Evolutionary conservation across 2,329 filamentous ascomycete species (phyloP).

Genomic region (Polychaeton citri): DNA sequence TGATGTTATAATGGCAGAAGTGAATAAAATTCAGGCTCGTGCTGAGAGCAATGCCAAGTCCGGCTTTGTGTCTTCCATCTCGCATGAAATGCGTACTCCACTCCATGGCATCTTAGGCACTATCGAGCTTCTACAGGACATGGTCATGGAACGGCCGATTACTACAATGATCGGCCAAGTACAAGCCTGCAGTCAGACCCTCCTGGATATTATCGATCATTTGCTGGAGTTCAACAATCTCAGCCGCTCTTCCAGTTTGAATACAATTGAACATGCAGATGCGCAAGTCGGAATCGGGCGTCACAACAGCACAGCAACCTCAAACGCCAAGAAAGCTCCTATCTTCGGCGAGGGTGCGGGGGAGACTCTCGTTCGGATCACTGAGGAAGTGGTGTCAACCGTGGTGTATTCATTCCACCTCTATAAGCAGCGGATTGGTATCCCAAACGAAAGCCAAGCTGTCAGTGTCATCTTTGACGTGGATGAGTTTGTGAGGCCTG

Average conservation of each 20-base stretch:
- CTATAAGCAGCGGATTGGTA: too few species aligned
- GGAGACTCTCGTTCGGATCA: conserved; percentile 31
- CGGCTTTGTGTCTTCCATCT: conserved; percentile 39
- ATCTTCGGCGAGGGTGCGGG: too few species aligned
- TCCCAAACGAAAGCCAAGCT: too few species aligned
- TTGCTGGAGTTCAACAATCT: conserved; percentile 6
- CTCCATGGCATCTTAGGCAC: conserved; percentile 35
- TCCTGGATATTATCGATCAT: conserved; percentile 22
- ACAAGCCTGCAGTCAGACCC: conserved; percentile 32
- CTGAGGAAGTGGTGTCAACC: conserved; percentile 43
- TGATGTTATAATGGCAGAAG: conserved; percentile 29
- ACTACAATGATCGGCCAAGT: conserved; percentile 27
- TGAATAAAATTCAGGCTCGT: conserved; percentile 25
- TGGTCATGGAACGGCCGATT: conserved; percentile 9
- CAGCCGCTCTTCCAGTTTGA: too few species aligned
- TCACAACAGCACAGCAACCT: too few species aligned
- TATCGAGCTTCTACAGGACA: conserved; percentile 33
- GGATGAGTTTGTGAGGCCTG: too few species aligned
- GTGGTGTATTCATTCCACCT: conserved; percentile 29
- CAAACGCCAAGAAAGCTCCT: too few species aligned
- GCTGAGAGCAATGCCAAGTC: conserved; percentile 35
- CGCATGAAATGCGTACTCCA: conserved; percentile 36
- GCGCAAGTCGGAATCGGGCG: too few species aligned
- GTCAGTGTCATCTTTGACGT: too few species aligned
- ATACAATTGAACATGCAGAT: too few species aligned